Percentiles rank a stretch among this genome's conserved stretches.
Conservation (phyloP, 31 red algal genomes). For the Bonnemaisonia californica region DNA sequence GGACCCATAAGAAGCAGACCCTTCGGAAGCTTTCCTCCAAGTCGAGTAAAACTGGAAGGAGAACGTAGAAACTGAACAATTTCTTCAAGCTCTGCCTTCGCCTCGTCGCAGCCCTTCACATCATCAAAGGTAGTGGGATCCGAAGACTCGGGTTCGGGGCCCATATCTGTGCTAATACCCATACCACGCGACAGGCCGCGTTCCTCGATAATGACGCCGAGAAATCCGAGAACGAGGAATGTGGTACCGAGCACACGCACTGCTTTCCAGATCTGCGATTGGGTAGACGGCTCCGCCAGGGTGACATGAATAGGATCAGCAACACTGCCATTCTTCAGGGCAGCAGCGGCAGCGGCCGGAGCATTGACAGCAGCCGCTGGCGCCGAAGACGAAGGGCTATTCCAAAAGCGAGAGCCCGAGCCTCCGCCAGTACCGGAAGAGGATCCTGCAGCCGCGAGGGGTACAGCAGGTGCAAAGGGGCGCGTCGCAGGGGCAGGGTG, state of each 20-base stretch:
- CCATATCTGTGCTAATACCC: constrained; percentile 89
- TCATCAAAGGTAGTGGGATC: constrained; percentile 90
- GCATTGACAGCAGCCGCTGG: not conserved
- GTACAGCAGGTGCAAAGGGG: not conserved
- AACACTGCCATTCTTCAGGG: constrained; percentile 28
- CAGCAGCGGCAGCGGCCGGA: not conserved
- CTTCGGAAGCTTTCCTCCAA: constrained; percentile 93
- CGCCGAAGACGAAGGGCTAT: not conserved
- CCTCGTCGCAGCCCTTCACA: constrained; percentile 97
- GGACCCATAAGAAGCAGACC: constrained; percentile 94
- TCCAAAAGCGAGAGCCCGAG: not conserved
- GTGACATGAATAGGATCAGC: constrained; percentile 85
- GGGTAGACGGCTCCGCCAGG: constrained; percentile 89
- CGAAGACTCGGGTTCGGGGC: constrained; percentile 67
- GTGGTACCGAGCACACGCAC: constrained; percentile 83
- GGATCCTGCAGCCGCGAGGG: not conserved
- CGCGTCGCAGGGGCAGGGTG: not conserved
- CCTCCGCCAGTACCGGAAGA: not conserved
- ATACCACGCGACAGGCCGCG: constrained; percentile 88
- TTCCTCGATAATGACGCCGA: constrained; percentile 96
- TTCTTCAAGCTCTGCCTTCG: constrained; percentile 96
- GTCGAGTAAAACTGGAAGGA: constrained; percentile 84
- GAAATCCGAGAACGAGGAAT: constrained; percentile 89
- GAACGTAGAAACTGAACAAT: constrained; percentile 92
- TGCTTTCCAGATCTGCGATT: constrained; percentile 86